Conservation (phyloP, 2,329 filamentous ascomycete genomes). For the Aspergillus fischeri region DNA sequence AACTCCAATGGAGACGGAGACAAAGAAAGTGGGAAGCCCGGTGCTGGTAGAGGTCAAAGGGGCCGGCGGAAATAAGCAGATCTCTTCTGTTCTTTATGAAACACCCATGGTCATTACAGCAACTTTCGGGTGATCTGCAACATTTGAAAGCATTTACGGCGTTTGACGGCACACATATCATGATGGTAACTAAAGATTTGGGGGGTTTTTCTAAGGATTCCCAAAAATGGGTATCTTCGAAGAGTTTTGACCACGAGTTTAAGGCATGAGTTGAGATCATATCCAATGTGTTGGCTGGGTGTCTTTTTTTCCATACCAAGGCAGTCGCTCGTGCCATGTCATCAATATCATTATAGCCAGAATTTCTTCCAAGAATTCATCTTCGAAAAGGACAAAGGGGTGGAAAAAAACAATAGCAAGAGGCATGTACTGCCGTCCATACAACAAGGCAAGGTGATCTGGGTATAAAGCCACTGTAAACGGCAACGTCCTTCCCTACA, state of each 20-base stretch:
- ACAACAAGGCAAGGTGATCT: neutral
- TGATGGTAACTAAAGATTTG: neutral
- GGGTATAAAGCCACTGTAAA: neutral
- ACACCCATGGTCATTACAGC: neutral
- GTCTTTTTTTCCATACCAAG: neutral
- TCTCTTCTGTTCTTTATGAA: neutral
- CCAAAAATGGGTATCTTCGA: neutral
- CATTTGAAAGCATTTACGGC: neutral
- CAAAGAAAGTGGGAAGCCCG: constrained; percentile 23
- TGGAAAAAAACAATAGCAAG: neutral
- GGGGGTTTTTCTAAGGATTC: neutral
- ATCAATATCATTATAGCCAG: neutral
- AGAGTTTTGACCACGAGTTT: neutral
- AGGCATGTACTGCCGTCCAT: neutral
- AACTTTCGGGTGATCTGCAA: neutral
- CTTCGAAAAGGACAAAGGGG: neutral
- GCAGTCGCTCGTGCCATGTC: neutral
- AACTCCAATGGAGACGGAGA: constrained; percentile 38
- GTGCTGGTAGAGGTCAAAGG: constrained; percentile 21
- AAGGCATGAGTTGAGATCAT: neutral
- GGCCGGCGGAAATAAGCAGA: constrained; percentile 28
- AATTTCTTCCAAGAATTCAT: neutral
- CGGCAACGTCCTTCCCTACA: neutral
- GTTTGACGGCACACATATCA: neutral
- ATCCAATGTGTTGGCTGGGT: neutral